phyloP scores from a whole-genome alignment of 202 grass and related monocot species.

The Bolboschoenoplectus hybrid region DNA sequence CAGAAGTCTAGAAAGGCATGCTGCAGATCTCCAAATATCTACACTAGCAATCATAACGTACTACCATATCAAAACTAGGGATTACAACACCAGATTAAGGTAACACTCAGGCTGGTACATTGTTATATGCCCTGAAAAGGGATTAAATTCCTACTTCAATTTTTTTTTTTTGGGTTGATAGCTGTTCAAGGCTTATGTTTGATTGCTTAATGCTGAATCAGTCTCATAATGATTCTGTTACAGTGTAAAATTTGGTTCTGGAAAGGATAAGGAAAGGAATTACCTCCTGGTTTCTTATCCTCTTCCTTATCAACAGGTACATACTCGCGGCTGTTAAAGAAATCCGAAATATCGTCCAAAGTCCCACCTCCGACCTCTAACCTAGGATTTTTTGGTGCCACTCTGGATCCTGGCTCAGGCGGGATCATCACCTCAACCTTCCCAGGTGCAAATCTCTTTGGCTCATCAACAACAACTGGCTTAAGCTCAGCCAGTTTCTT shows the following conservation, averaged over 20 bases:
- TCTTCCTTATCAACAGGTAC: constrained; percentile 43
- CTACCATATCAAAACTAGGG: background rate
- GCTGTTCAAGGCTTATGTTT: background rate
- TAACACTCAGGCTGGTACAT: background rate
- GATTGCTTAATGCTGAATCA: background rate
- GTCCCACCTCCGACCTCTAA: constrained; percentile 42
- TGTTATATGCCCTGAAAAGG: background rate
- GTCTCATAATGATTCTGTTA: background rate
- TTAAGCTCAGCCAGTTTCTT: constrained; percentile 36
- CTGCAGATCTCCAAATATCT: background rate
- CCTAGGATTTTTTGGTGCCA: constrained; percentile 79
- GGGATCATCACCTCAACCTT: constrained; percentile 35
- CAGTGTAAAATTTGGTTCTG: background rate
- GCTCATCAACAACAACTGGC: constrained; percentile 49
- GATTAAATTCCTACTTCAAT: background rate
- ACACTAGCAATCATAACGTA: background rate
- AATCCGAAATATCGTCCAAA: constrained; percentile 66
- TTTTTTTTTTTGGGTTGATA: background rate
- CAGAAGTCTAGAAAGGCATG: background rate
- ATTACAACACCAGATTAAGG: background rate
- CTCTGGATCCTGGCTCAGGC: constrained; percentile 57
- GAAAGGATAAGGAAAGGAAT: constrained; percentile 30
- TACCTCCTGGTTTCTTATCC: constrained; percentile 46
- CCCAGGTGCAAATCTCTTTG: constrained; percentile 39
- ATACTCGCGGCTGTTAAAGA: constrained; percentile 65